Base-by-base conservation (phyloP, 768 basidiomycete genomes). In the Agaricus subrufescens region DNA sequence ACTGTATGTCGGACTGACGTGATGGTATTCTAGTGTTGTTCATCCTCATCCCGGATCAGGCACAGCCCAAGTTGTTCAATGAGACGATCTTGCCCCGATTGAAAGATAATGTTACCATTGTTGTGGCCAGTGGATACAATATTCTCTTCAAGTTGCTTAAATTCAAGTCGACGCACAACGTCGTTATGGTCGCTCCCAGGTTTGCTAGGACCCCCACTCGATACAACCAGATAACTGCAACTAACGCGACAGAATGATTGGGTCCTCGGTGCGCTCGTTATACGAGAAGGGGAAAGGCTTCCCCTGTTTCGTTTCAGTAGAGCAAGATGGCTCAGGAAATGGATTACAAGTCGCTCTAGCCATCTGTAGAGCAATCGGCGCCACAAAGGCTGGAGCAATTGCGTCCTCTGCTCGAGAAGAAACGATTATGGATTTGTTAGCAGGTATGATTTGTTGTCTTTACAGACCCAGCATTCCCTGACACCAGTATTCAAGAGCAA, bases 121-220 rank as follows among this genome's bases (percentile, higher is more conserved):
- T 84, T 10, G 75, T 86, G 49, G 84, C 84, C 43, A 83, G 82
- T 54, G 84, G 84, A 34, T 85, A 85, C 61, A 85, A 86, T 56
- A 82, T 85, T 34, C 83, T 82, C 66, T 85, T 72, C 71, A 80
- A 81, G 59, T 71, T 84, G 19, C 69, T 85, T 26, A 67, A 80
- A 34, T 83, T 85, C 65, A 72, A 73, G 50, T 67, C 76, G 1
- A 67, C 71, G 19, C 83, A 84, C 61, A 76, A 84, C 63, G 81
- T 85, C 27, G 78, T 84, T 26, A 86, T 85, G 84, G 84, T 86
- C 48, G 84, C 83, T 15, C 84, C 84, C 11, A 75, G 84, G 83
- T 81, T 57, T 27, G 58, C 59, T 27, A 11, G 31, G 47, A 27
- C 14, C 27, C 9, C 23, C 10, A 34, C 39, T 25, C n/a, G 15